These are phyloP conservation scores for Lepidium sativum DNA, from an alignment of 345 rosid species.

Conservation along the genomic window DNA sequence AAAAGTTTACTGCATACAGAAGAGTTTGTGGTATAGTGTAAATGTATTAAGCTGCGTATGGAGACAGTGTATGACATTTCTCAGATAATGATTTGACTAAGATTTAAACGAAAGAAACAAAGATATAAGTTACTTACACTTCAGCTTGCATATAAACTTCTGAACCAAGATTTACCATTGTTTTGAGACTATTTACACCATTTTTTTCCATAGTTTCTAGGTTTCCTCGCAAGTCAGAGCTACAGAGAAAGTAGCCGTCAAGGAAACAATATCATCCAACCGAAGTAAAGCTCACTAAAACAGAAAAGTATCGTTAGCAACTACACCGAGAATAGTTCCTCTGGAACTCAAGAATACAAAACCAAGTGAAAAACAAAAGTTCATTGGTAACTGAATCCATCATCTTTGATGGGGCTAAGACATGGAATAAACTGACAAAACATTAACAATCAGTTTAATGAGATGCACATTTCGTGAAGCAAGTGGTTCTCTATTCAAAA, in stretches of 20 bases:
- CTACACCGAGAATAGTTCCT: neutral
- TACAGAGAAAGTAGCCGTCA: conserved; percentile 19
- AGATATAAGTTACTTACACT: conserved; percentile 48
- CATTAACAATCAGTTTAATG: neutral
- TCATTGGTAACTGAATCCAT: neutral
- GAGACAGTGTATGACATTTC: neutral
- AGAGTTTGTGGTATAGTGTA: neutral
- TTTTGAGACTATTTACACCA: conserved; percentile 72
- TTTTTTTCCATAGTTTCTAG: conserved; percentile 69
- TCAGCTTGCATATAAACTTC: conserved; percentile 93
- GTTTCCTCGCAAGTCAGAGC: conserved; percentile 76
- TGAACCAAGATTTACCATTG: conserved; percentile 92
- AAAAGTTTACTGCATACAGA: neutral
- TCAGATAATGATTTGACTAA: neutral
- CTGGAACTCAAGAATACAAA: neutral
- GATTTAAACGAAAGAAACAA: neutral
- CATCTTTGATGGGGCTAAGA: neutral
- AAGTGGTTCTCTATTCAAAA: conserved; percentile 9
- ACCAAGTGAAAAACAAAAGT: neutral
- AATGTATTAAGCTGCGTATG: neutral
- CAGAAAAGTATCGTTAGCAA: neutral
- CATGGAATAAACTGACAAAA: neutral
- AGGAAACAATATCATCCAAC: conserved; percentile 3
- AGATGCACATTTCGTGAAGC: neutral
- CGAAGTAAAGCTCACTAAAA: neutral